Conservation (phyloP, 169 alveolate genomes). For the Toxoplasma gondii region DNA sequence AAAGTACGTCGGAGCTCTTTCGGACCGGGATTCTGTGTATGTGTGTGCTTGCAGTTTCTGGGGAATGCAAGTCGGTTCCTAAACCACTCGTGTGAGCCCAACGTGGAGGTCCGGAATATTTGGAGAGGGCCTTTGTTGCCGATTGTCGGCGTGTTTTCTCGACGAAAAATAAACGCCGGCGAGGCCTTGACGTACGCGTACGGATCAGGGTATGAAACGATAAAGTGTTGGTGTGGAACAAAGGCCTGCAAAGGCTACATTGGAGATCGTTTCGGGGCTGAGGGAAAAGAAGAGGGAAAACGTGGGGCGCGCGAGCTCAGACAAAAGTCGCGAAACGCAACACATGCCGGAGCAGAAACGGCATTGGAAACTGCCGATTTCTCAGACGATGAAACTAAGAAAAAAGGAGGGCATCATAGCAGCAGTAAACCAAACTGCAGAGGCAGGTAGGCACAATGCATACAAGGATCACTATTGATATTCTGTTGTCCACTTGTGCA, state of each 20-base stretch:
- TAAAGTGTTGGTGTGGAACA: background rate
- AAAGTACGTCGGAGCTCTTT: no score
- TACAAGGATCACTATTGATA: no score
- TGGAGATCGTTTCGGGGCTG: background rate
- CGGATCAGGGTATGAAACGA: background rate
- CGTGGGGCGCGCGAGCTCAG: background rate
- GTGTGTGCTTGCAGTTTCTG: conserved; percentile 44
- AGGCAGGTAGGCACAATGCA: background rate
- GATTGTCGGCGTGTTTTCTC: conserved; percentile 78
- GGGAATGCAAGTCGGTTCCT: conserved; percentile 89
- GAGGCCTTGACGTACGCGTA: conserved; percentile 75
- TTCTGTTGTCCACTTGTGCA: no score
- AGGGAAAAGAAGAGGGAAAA: background rate
- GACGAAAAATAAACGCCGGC: conserved; percentile 78
- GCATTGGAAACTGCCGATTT: background rate
- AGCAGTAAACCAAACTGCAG: no score
- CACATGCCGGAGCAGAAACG: background rate
- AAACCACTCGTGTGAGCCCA: conserved; percentile 90
- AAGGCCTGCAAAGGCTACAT: conserved; percentile 19
- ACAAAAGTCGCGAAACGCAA: background rate
- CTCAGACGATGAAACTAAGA: no score
- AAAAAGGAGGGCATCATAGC: no score
- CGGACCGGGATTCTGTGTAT: no score
- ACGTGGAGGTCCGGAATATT: conserved; percentile 81
- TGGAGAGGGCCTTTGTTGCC: conserved; percentile 84